phyloP scores from a whole-genome alignment of 352 stramenopile genomes.

The Hyaloperonospora brassicae region DNA sequence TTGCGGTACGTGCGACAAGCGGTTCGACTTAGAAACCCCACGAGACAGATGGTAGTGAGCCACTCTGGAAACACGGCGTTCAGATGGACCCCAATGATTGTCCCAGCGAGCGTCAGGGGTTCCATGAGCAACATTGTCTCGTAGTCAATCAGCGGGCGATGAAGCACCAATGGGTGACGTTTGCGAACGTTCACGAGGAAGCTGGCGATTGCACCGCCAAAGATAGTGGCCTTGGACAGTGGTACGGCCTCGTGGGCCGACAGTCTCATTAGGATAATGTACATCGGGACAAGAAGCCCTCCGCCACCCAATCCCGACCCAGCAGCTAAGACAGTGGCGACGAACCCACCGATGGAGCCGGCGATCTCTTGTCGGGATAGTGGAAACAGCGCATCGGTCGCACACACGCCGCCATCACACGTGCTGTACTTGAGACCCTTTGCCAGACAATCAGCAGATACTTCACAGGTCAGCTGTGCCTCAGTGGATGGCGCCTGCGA shows the following conservation, averaged over 20 bases:
- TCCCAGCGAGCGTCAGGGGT: slow-evolving; percentile 78
- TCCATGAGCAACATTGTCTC: slow-evolving; percentile 82
- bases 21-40: slow-evolving; percentile 69
- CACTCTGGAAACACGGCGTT: slow-evolving; percentile 79
- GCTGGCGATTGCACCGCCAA: slow-evolving; percentile 67
- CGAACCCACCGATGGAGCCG: slow-evolving; percentile 59
- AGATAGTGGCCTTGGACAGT: slow-evolving; percentile 80
- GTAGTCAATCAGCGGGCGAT: slow-evolving; percentile 72
- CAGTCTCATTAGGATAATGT: slow-evolving; percentile 68
- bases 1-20: slow-evolving; percentile 57
- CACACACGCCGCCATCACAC: slow-evolving; percentile 44
- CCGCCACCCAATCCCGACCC: slow-evolving; percentile 68
- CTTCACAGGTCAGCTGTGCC: slow-evolving; percentile 29
- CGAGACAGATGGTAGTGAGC: slow-evolving; percentile 74
- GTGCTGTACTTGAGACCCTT: slow-evolving; percentile 30
- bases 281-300: slow-evolving; percentile 64
- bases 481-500: slow-evolving; percentile 26
- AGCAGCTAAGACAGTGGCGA: slow-evolving; percentile 51
- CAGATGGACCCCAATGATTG: slow-evolving; percentile 83
- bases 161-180: slow-evolving; percentile 50
- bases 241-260: slow-evolving; percentile 76
- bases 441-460: slow-evolving; percentile 40
- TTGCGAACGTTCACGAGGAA: slow-evolving; percentile 64
- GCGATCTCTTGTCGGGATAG: slow-evolving; percentile 43
- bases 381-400: slow-evolving; percentile 51